Base-by-base conservation (phyloP, 768 basidiomycete genomes). In the Exsudoporus frostii region DNA sequence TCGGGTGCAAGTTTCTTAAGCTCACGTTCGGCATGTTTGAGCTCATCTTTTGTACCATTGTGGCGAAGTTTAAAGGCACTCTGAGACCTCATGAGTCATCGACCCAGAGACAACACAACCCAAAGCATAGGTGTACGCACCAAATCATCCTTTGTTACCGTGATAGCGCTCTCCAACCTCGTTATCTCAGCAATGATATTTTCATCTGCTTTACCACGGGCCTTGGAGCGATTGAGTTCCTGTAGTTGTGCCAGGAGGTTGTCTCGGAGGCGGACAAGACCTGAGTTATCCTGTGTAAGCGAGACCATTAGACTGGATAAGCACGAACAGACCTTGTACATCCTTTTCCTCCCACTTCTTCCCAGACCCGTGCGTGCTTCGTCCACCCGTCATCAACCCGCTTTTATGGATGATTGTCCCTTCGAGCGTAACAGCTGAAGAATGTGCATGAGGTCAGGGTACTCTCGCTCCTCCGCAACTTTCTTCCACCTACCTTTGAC, bases 391-490 rank as follows among this genome's bases (percentile, higher is more conserved):
- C 66, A 99, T 98, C 43, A 96, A 74, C 55, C 97, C 97, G 59
- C 92, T 94, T 75, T 95, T 95, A 71, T 99, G 97, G 43, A 99
- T 98, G 55, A 99, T 76, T 3, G 95, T 98, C 1, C 97, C 97
- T 40, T 98, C 95, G 39, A 99, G 75, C 1, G 97, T 97, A 20
- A 99, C 97, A 54, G 95, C 97, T 95, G 52, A 38, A 52, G 25
- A 41, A 27, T 13, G 32, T 2, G 7, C 27, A 25, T 51, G 17
- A 53, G 33, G 7, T n/a, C n/a, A 50, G 19, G 7, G 22, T 7
- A 20, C 50, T 32, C 42, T 48, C 33, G 6, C 13, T 29, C 38
- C 32, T 40, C 39, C 6, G 3, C 38, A 3, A 51, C 77, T 44
- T 50, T 91, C 91, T 88, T 77, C 33, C 6, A 32, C 80, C 33